These are phyloP conservation scores for Erodium trifolium DNA, from an alignment of 441 rosid genomes.

Conservation along the genomic window DNA sequence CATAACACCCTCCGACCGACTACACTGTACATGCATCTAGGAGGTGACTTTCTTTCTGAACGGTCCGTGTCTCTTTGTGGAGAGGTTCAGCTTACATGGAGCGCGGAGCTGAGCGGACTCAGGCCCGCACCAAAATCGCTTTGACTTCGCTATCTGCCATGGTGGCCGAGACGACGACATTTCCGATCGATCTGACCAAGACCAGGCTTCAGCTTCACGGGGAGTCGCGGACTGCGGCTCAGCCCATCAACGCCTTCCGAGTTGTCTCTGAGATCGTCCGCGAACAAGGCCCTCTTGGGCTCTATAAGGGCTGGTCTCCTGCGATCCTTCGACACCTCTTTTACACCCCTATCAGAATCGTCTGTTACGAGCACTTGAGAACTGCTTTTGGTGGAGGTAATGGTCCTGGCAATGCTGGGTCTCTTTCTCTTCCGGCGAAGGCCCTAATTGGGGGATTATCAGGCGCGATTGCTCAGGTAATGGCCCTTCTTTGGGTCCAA, in stretches of 20 bases:
- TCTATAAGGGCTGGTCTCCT: conserved; percentile 70
- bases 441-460: conserved; percentile 68
- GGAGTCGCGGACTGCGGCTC: conserved; percentile 27
- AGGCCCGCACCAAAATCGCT: conserved; percentile 32
- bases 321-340: conserved; percentile 64
- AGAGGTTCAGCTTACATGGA: background rate
- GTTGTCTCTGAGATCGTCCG: conserved; percentile 47
- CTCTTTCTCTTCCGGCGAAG: conserved; percentile 46
- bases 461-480: conserved; percentile 78
- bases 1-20: too few relatives aligned
- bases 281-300: conserved; percentile 43
- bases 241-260: conserved; percentile 43
- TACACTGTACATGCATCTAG: too few relatives aligned
- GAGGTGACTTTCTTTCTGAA: background rate
- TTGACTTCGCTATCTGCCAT: conserved; percentile 73
- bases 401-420: conserved; percentile 20
- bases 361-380: conserved; percentile 68
- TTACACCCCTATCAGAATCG: conserved; percentile 75
- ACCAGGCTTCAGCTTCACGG: conserved; percentile 80
- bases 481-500: background rate
- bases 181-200: conserved; percentile 75
- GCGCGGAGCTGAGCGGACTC: conserved; percentile 2
- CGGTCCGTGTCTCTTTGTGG: background rate
- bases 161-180: conserved; percentile 73
- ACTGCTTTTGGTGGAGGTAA: conserved; percentile 21